Conservation (phyloP, 2,329 filamentous ascomycete species). For the Xylariaceae sp. region DNA sequence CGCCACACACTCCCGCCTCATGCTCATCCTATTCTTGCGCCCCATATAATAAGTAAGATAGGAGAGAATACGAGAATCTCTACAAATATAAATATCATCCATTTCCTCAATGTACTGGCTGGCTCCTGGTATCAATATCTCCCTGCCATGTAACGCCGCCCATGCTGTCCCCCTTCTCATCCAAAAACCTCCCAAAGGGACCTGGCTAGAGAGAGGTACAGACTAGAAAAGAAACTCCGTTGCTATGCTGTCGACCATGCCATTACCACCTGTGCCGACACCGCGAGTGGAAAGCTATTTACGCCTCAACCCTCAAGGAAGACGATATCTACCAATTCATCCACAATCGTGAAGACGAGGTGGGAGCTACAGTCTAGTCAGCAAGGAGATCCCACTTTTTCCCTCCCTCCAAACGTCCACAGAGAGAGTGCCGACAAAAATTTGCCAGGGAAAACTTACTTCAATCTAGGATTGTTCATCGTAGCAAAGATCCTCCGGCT, state of each 20-base stretch:
- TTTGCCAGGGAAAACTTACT: constrained; percentile 56
- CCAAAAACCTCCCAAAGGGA: no score
- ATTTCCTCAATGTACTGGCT: no score
- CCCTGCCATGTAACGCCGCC: no score
- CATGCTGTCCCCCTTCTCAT: no score
- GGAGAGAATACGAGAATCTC: no score
- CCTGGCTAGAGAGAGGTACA: no score
- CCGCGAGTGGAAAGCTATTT: constrained; percentile 6
- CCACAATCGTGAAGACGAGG: constrained; percentile 67
- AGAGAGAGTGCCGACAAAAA: neutral
- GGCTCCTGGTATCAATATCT: no score
- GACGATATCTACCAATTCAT: constrained; percentile 65
- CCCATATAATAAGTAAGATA: no score
- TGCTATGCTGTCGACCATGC: constrained; percentile 18
- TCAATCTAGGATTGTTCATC: constrained; percentile 85
- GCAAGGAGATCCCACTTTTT: neutral
- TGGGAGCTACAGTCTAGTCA: constrained; percentile 54
- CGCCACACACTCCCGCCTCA: no score
- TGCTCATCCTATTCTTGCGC: no score
- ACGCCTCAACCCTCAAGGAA: constrained; percentile 46
- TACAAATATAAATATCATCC: no score
- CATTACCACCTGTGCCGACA: constrained; percentile 6
- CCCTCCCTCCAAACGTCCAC: no score
- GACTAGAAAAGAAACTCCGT: neutral
- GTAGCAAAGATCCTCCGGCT: constrained; percentile 86